Conservation (phyloP, 2,329 filamentous ascomycete genomes). For the Botrytis deweyae region DNA sequence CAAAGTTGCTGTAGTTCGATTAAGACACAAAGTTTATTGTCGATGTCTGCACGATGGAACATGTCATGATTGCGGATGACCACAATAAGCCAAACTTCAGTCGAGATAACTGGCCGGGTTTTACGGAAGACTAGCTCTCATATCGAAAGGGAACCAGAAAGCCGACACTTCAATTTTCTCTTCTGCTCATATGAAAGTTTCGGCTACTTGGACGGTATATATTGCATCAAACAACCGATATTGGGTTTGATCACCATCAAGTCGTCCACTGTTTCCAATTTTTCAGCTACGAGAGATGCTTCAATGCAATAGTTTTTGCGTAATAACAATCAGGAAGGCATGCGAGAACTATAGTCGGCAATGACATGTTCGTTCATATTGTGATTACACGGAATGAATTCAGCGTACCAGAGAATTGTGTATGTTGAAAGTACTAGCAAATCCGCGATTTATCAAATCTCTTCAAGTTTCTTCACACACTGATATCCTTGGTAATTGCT, state of each 20-base stretch:
- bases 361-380: not conserved
- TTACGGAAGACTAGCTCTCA: not conserved
- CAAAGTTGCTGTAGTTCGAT: conserved; percentile 1
- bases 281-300: not conserved
- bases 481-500: not conserved
- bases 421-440: not conserved
- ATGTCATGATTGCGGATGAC: not conserved
- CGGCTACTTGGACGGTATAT: not conserved
- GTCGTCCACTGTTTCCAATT: not conserved
- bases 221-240: not conserved
- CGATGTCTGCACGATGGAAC: not conserved
- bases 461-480: not conserved
- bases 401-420: not conserved
- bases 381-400: not conserved
- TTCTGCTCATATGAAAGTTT: not conserved
- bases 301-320: not conserved
- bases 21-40: not conserved
- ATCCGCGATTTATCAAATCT: not conserved
- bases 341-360: not conserved
- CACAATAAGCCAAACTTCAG: not conserved
- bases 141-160: not conserved
- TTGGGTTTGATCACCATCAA: too few species aligned
- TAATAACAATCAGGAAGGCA: not conserved
- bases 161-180: not conserved
- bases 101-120: not conserved